These are phyloP conservation scores for Cryphonectria radicalis DNA, from an alignment of 2,329 filamentous ascomycete species.

Conservation along the genomic window DNA sequence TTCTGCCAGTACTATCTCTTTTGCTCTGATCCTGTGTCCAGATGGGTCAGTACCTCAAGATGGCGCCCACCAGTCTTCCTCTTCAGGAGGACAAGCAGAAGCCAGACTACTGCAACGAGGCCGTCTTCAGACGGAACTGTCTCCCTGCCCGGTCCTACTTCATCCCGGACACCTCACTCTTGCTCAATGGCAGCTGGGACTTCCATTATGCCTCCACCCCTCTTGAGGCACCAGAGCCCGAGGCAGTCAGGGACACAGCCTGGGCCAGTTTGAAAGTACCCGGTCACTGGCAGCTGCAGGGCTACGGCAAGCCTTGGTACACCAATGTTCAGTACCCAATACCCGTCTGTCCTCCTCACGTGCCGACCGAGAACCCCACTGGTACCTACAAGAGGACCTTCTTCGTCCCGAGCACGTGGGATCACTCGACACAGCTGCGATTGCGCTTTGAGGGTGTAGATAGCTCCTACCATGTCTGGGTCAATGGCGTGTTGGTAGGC, in stretches of 20 bases:
- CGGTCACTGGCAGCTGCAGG: slow-evolving; percentile 72
- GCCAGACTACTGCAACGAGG: slow-evolving; percentile 55
- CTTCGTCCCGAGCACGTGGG: slow-evolving; percentile 53
- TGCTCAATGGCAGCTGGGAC: slow-evolving; percentile 61
- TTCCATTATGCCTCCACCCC: slow-evolving; percentile 56
- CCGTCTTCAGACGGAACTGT: slow-evolving; percentile 57
- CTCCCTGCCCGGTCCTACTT: slow-evolving; percentile 57
- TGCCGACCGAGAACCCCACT: slow-evolving; percentile 66
- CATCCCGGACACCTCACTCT: slow-evolving; percentile 53
- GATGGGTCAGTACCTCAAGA: slow-evolving; percentile 22
- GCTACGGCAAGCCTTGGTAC: slow-evolving; percentile 69
- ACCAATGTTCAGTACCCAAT: slow-evolving; percentile 71
- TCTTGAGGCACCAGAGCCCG: slow-evolving; percentile 48
- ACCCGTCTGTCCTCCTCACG: slow-evolving; percentile 65
- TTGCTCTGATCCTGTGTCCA: neutral
- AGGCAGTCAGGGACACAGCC: slow-evolving; percentile 32
- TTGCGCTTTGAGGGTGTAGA: slow-evolving; percentile 75
- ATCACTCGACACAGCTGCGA: slow-evolving; percentile 53
- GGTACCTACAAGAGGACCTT: slow-evolving; percentile 65
- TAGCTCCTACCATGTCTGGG: slow-evolving; percentile 70
- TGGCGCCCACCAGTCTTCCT: slow-evolving; percentile 37
- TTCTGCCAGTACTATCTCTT: neutral
- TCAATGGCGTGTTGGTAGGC: slow-evolving; percentile 67
- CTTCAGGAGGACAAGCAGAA: slow-evolving; percentile 41
- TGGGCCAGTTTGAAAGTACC: slow-evolving; percentile 64